Evolutionary conservation across 768 basidiomycete species (phyloP).

Genomic region (Rhizopogon roseolus): DNA sequence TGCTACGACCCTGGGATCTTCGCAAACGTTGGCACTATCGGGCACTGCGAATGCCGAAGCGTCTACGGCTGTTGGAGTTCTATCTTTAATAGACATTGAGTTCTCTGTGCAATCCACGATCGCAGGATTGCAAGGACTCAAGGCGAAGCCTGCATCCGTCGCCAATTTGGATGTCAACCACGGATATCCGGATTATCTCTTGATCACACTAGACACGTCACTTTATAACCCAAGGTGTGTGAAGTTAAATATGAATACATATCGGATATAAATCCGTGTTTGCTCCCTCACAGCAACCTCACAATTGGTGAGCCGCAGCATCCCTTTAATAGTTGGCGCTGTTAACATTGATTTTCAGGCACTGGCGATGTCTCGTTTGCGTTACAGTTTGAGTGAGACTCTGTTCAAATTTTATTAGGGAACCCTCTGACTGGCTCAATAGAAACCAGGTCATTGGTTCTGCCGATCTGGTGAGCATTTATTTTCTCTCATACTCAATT

Average conservation of each 20-base stretch:
- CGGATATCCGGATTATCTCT: constrained; percentile 60
- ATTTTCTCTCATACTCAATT: neutral
- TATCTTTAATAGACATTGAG: constrained; percentile 50
- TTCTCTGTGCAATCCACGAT: constrained; percentile 59
- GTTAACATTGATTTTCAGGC: constrained; percentile 37
- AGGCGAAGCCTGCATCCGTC: constrained; percentile 51
- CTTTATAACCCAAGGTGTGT: constrained; percentile 63
- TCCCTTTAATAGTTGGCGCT: neutral
- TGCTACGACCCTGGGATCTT: constrained; percentile 46
- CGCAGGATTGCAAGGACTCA: constrained; percentile 60
- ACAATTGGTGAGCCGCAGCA: constrained; percentile 26
- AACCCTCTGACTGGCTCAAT: constrained; percentile 1
- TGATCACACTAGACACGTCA: constrained; percentile 58
- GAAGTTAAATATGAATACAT: neutral
- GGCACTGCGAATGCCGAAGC: constrained; percentile 55
- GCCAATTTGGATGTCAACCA: constrained; percentile 60
- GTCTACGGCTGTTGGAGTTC: constrained; percentile 59
- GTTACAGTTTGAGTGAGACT: constrained; percentile 49
- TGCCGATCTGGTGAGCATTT: constrained; percentile 45
- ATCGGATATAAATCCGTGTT: neutral
- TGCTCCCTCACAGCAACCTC: constrained; percentile 23
- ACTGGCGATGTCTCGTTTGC: constrained; percentile 62
- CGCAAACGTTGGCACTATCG: constrained; percentile 44
- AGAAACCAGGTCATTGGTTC: constrained; percentile 52
- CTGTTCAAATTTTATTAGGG: neutral